Evolutionary conservation across 1,284 basidiomycete species (phyloP).

Genomic region (Moesziomyces sp.): DNA sequence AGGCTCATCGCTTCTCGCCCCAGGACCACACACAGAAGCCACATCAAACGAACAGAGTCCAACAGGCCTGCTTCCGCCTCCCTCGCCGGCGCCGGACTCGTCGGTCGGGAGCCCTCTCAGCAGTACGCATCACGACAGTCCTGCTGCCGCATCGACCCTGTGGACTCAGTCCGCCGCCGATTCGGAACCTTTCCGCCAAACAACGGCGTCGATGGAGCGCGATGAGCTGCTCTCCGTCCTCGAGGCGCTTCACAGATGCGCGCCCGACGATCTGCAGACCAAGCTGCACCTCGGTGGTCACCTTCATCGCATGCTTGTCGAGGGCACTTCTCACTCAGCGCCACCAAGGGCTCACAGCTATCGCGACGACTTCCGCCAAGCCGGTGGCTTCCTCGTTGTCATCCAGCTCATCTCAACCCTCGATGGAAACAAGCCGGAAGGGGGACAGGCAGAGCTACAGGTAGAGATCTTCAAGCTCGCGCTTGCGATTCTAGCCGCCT

Average conservation of each 20-base stretch:
- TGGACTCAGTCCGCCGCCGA: conserved; percentile 1
- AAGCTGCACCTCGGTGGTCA: conserved; percentile 54
- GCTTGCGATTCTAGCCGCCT: conserved; percentile 54
- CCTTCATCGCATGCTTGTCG: conserved; percentile 49
- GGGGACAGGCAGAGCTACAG: conserved; percentile 18
- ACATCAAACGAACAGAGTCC: conserved; percentile 2
- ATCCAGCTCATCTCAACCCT: conserved; percentile 56
- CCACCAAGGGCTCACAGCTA: conserved; percentile 21
- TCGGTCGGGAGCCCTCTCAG: conserved; percentile 29
- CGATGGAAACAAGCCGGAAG: conserved; percentile 14
- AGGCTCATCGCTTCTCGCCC: not conserved
- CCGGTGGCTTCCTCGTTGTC: conserved; percentile 59
- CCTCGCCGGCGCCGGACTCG: conserved; percentile 23
- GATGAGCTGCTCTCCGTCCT: conserved; percentile 43
- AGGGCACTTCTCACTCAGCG: conserved; percentile 16
- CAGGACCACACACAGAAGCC: not conserved
- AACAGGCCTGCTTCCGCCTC: conserved; percentile 11
- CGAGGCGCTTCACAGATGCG: conserved; percentile 37
- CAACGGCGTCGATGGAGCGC: conserved; percentile 17
- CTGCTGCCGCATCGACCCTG: conserved; percentile 11
- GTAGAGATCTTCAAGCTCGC: conserved; percentile 55
- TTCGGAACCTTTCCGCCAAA: conserved; percentile 13
- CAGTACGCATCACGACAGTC: conserved; percentile 26
- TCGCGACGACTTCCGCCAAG: conserved; percentile 51
- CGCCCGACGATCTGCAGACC: conserved; percentile 26